phyloP scores from a whole-genome alignment of 2,329 filamentous ascomycete species.

The Lasiodiplodia theobromae region DNA sequence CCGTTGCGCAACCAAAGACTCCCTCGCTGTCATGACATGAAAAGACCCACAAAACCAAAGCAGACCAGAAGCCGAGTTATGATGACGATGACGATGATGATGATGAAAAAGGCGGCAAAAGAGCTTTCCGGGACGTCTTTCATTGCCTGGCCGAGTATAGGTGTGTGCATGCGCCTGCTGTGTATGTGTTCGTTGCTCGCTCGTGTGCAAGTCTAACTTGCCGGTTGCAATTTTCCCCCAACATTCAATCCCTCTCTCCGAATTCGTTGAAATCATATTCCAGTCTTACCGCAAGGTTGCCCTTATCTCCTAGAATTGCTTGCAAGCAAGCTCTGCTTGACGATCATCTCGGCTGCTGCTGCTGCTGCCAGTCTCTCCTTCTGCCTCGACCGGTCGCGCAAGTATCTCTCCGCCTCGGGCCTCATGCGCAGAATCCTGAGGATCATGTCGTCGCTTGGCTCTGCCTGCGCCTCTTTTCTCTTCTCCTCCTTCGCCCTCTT shows the following conservation, averaged over 20 bases:
- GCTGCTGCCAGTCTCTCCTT: constrained; percentile 91
- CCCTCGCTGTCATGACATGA: constrained; percentile 16
- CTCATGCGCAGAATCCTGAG: constrained; percentile 93
- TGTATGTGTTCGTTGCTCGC: constrained; percentile 13
- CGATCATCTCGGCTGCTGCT: constrained; percentile 91
- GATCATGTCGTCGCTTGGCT: constrained; percentile 98
- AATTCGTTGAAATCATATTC: background rate
- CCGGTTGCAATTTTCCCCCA: constrained; percentile 16
- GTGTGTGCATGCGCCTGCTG: constrained; percentile 23
- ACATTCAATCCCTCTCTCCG: background rate
- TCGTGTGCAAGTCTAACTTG: constrained; percentile 19
- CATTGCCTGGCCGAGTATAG: constrained; percentile 23
- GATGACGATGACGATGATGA: background rate
- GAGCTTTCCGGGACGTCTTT: constrained; percentile 12
- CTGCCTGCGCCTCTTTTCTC: constrained; percentile 91
- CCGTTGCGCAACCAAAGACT: constrained; percentile 19
- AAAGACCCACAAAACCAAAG: constrained; percentile 22
- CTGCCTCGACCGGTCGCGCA: constrained; percentile 89
- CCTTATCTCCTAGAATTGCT: constrained; percentile 25
- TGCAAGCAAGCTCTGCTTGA: constrained; percentile 78
- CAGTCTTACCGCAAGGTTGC: background rate
- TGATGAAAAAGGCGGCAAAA: constrained; percentile 10
- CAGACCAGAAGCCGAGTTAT: constrained; percentile 4
- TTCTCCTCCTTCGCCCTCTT: constrained; percentile 95
- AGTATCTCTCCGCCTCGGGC: constrained; percentile 84